Conservation (phyloP, 2,329 filamentous ascomycete genomes). For the Hirsutella thompsonii region DNA sequence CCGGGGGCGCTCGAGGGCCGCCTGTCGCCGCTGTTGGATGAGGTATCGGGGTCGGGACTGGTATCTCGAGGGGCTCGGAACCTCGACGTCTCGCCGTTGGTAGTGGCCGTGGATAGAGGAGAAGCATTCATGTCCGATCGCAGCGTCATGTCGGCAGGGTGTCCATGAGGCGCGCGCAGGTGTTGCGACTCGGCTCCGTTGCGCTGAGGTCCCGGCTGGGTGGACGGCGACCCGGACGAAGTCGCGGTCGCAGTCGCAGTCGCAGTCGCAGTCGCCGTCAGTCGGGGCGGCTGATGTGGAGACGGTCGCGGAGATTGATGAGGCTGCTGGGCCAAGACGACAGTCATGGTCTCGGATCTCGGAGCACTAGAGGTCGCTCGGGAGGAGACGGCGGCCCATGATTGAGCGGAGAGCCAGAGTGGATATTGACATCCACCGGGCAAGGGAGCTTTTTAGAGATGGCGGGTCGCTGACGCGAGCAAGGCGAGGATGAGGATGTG, state of each 20-base stretch:
- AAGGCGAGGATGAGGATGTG: too few relatives aligned
- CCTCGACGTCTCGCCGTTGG: constrained; percentile 17
- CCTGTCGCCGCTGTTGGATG: constrained; percentile 17
- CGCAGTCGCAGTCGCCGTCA: constrained; percentile 13
- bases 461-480: too few relatives aligned
- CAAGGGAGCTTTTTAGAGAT: background rate
- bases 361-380: background rate
- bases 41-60: constrained; percentile 14
- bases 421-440: background rate
- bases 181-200: constrained; percentile 11
- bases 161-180: constrained; percentile 10
- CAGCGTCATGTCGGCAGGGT: constrained; percentile 17
- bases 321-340: constrained; percentile 6
- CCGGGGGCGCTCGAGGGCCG: constrained; percentile 34
- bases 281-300: constrained; percentile 5
- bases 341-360: constrained; percentile 5
- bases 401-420: background rate
- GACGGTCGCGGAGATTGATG: constrained; percentile 7
- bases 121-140: constrained; percentile 19
- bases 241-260: too few relatives aligned
- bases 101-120: constrained; percentile 12
- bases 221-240: constrained; percentile 11
- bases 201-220: constrained; percentile 8
- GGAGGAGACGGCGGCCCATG: constrained; percentile 4
- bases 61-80: constrained; percentile 15